Conservation (phyloP, 2,329 filamentous ascomycete species). For the Aspergillus pseudonomiae region DNA sequence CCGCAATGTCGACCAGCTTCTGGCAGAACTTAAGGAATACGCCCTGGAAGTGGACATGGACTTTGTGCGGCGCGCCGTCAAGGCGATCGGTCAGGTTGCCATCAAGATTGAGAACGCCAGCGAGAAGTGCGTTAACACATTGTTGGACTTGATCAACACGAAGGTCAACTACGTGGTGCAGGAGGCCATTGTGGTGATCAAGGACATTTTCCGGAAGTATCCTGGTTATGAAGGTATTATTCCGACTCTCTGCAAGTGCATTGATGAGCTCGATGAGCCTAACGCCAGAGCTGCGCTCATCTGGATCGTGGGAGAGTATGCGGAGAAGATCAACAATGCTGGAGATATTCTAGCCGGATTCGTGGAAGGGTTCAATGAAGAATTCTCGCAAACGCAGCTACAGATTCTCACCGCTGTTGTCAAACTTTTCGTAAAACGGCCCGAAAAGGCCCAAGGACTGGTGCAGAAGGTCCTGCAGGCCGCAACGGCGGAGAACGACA, state of each 20-base stretch:
- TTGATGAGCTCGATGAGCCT: conserved; percentile 94
- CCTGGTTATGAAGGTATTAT: conserved; percentile 98
- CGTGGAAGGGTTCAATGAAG: conserved; percentile 91
- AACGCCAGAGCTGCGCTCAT: conserved; percentile 88
- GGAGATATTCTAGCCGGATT: conserved; percentile 90
- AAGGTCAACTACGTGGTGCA: conserved; percentile 99
- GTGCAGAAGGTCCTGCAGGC: conserved; percentile 94
- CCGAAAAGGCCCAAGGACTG: conserved; percentile 83
- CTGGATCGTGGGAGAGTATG: conserved; percentile 99
- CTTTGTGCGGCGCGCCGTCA: conserved; percentile 90
- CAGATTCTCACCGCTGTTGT: conserved; percentile 97
- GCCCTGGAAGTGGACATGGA: conserved; percentile 99
- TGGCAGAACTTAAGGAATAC: conserved; percentile 95
- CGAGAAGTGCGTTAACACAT: conserved; percentile 91
- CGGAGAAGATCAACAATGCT: conserved; percentile 99
- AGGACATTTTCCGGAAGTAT: conserved; percentile 97
- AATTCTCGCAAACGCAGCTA: conserved; percentile 95
- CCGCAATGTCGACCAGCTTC: conserved; percentile 89
- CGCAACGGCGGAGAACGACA: conserved; percentile 93
- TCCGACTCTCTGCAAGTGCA: conserved; percentile 91
- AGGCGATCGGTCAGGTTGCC: conserved; percentile 94
- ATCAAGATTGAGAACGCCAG: conserved; percentile 97
- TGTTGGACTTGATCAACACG: conserved; percentile 91
- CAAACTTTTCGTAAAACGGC: conserved; percentile 96
- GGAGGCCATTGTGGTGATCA: conserved; percentile 98